Base-by-base conservation (phyloP, 2,329 filamentous ascomycete species). In the Colletotrichum sp. region DNA sequence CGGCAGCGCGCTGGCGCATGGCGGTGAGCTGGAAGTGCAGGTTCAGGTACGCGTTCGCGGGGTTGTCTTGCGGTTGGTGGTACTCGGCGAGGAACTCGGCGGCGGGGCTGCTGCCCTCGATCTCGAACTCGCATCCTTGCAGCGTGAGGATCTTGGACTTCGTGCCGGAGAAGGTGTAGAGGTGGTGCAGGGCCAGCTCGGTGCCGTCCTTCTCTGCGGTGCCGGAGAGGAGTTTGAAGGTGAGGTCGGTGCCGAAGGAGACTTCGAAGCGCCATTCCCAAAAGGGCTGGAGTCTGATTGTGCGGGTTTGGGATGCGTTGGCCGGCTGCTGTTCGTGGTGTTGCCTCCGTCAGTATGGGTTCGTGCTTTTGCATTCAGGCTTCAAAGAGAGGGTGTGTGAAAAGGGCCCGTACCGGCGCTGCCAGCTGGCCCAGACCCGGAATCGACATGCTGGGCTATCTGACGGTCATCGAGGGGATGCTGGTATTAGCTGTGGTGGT, bases 121-220 rank as follows among this genome's bases (percentile, higher is more conserved):
- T 89, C 84, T 98, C 95, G 76, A 99, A 87, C 69, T 92, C 92
- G 85, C 96, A 98, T 80, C 97, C 96, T 81, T 96, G 93, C 94
- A 95, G 98, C 67, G 96, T 98, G 84, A 95, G 95, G 81, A 99
- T 94, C 77, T 96, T 96, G 74, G 94, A 94, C 87, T 98, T 98
- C 79, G 91, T 91, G 72, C 95, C 94, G 61, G 91, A 90, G 84
- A 99, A 96, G 36, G 90, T 93, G 87, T 99, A 99, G 12, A 91
- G 90, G 67, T 94, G 94, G 72, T 94, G 94, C 12, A 92, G 90
- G 13, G 96, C 96, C 58, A 99, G 93, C 86, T 99, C 97, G 71
- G 96, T 96, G 82, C 97, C 97, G 83, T 99, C 98, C 82, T 98
- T 92, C 85, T 99, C 97, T 65, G 96, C 97, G 2, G 93, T 95